Evolutionary conservation across 2,329 filamentous ascomycete species (phyloP), one percentile per base, ranked within the genome.

Genomic region (Pezicula carpinea): DNA sequence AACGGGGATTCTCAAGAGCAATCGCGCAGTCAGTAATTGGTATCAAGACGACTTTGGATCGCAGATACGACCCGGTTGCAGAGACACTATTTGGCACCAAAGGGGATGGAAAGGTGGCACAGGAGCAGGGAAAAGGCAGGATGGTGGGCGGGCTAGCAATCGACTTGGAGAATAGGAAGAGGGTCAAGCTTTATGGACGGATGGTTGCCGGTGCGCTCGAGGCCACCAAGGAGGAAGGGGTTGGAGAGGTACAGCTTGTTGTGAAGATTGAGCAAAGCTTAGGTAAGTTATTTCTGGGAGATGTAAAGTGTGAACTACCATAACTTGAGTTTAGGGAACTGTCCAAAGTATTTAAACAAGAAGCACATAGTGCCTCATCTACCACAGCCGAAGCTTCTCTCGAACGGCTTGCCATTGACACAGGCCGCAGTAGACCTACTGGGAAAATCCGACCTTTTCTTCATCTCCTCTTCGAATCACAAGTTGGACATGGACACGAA

Each of bases 281-380:
- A 7, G 79, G 72, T 71, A 63, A 58, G 66, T 63, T 33, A 8
- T 21, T 43, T 29, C 29, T 21, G 6, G 21, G 18, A 44, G 18
- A 18, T 39, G 7, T 22, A 42, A 52, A 58, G 19, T 29, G 7
- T 36, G 26, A 19, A 59, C 22, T 19, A 29, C 44, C 15, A 40
- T 52, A 35, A 47, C 36, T 17, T 5, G 11, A 7, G 5, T 19
- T 5, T 34, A 69, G 83, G 87, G 0, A 95, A 93, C 57, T 95
- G 89, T 58, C 89, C 89, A 2, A 95, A 95, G 65, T 95, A 95
- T 58, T 63, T 95, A 29, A 93, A 92, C 64, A 80, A 79, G 58
- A 90, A 87, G 61, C 69, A 70, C 2, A 79, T 95, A 33, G 61
- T 66, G 2, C 73, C 76, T 5, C 74, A 77, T 38, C 51, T 71